Evolutionary conservation across 2,329 filamentous ascomycete species (phyloP).

Genomic region (Lachnellula suecica): DNA sequence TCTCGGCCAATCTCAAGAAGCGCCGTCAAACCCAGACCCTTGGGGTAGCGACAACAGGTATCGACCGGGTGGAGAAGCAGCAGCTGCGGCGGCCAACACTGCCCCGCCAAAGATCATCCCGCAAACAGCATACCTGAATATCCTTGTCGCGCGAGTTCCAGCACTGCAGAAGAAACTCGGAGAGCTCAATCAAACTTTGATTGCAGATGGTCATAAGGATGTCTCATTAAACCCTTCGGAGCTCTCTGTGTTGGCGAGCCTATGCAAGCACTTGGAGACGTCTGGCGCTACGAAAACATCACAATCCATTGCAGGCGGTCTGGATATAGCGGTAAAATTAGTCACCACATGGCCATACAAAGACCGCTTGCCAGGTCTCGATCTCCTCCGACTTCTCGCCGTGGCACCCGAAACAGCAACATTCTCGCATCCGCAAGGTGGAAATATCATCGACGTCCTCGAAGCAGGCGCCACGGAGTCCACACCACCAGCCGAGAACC

Average conservation of each 20-base stretch:
- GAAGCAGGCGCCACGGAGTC: constrained; percentile 56
- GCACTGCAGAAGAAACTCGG: constrained; percentile 75
- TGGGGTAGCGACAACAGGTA: constrained; percentile 79
- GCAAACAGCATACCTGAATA: constrained; percentile 76
- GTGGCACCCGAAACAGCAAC: constrained; percentile 66
- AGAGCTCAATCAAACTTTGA: constrained; percentile 71
- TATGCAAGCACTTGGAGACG: constrained; percentile 65
- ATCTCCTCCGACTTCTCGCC: constrained; percentile 81
- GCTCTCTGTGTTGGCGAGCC: constrained; percentile 56
- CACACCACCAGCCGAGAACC: constrained; percentile 68
- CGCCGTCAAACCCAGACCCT: constrained; percentile 56
- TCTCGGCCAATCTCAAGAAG: constrained; percentile 60
- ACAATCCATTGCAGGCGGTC: constrained; percentile 50
- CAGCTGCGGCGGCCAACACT: constrained; percentile 36
- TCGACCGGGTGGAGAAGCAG: constrained; percentile 64
- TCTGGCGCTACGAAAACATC: constrained; percentile 35
- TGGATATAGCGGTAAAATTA: constrained; percentile 69
- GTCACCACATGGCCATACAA: constrained; percentile 77
- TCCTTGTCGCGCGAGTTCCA: constrained; percentile 69
- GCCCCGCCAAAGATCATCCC: constrained; percentile 62
- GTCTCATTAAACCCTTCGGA: constrained; percentile 73
- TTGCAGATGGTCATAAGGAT: constrained; percentile 70
- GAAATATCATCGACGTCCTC: constrained; percentile 61
- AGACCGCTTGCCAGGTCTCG: constrained; percentile 79
- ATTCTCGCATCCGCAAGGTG: constrained; percentile 50